phyloP scores from a whole-genome alignment of 352 stramenopile genomes.

The Phytophthora lateralis region DNA sequence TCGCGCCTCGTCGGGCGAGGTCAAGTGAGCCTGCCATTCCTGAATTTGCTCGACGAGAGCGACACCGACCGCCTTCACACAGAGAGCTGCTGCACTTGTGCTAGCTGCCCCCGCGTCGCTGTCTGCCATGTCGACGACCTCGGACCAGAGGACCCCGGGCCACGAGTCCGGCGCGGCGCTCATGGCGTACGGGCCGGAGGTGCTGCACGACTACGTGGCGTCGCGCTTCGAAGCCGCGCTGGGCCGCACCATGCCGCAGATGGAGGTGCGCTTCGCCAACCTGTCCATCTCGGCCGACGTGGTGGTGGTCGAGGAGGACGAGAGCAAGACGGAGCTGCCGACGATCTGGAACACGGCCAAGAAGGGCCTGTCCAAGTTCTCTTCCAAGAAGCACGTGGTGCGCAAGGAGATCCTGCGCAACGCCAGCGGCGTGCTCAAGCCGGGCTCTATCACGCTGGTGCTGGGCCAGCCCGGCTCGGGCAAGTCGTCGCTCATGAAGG shows the following conservation, averaged over 20 bases:
- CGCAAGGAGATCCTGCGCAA: conserved; percentile 9
- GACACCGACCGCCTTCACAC: conserved; percentile 14
- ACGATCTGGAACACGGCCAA: conserved; percentile 43
- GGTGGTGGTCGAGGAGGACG: conserved; percentile 22
- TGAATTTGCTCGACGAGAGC: conserved; percentile 26
- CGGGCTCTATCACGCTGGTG: conserved; percentile 36
- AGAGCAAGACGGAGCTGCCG: conserved; percentile 32
- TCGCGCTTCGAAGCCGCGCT: conserved; percentile 30
- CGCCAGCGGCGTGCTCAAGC: conserved; percentile 52
- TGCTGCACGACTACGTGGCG: conserved; percentile 38
- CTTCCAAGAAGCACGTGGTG: conserved; percentile 1
- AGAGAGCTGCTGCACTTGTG: not conserved
- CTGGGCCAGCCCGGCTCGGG: conserved; percentile 30
- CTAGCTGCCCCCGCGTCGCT: not conserved
- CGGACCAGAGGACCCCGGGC: conserved; percentile 10
- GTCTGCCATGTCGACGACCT: conserved; percentile 11
- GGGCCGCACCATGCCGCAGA: conserved; percentile 32
- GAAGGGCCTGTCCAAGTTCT: conserved; percentile 12
- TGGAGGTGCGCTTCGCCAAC: conserved; percentile 16
- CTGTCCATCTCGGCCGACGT: conserved; percentile 19
- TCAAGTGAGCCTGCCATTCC: conserved; percentile 26
- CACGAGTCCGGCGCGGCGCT: conserved; percentile 27
- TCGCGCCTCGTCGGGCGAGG: not conserved
- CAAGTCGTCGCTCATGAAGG: conserved; percentile 37
- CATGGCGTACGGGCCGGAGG: conserved; percentile 29